Percentiles rank a stretch among this genome's conserved stretches.
Conservation (phyloP, 352 stramenopile species). For the Globisporangium canariense region DNA sequence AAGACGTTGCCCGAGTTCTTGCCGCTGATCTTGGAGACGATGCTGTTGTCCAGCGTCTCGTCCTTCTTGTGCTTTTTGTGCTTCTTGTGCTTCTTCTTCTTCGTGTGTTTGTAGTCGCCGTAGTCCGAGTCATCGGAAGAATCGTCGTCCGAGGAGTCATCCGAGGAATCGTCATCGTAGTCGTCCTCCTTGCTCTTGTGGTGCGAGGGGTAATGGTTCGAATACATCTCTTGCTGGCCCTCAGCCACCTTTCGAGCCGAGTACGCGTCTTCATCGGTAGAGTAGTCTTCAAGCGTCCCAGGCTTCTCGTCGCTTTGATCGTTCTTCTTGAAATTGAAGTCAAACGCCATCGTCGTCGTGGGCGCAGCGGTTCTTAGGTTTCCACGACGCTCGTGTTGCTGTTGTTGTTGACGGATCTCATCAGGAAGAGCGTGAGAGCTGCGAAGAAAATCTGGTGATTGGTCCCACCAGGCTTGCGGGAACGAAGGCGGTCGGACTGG, state of each 20-base stretch:
- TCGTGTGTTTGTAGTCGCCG: not conserved
- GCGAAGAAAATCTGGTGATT: not conserved
- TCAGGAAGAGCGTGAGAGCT: not conserved
- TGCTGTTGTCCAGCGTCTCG: conserved; percentile 17
- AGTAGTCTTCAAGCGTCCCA: conserved; percentile 30
- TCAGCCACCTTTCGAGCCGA: conserved; percentile 15
- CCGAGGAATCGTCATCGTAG: conserved; percentile 8
- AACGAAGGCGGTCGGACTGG: not conserved
- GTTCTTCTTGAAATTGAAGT: not conserved
- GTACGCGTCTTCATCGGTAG: conserved; percentile 64
- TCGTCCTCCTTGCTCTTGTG: conserved; percentile 12
- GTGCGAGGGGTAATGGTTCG: not conserved
- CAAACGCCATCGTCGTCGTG: not conserved
- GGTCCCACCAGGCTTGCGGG: not conserved
- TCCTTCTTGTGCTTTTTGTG: conserved; percentile 13
- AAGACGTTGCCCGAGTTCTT: conserved; percentile 43
- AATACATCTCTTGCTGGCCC: conserved; percentile 1
- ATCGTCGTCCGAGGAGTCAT: conserved; percentile 7
- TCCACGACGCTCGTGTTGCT: not conserved
- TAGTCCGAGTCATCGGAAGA: too few species aligned
- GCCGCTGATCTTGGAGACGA: conserved; percentile 26
- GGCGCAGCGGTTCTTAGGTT: not conserved
- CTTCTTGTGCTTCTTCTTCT: conserved; percentile 12
- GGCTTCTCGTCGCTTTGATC: not conserved
- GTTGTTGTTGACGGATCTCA: not conserved